These are phyloP conservation scores for Betula pendula DNA, from an alignment of 306 rosid species.

Conservation along the genomic window DNA sequence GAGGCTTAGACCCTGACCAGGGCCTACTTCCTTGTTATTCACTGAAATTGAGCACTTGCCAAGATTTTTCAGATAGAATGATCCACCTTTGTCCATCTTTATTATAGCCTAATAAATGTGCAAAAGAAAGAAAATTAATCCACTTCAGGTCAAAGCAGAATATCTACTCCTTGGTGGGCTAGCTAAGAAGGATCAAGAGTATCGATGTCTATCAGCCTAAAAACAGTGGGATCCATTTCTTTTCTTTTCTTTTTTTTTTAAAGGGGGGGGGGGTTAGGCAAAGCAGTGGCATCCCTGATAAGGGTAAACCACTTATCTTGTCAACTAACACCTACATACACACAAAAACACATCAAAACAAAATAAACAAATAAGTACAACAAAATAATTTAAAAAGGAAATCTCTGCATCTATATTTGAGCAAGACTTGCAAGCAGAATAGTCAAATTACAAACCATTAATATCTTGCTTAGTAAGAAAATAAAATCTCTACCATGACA, in stretches of 20 bases:
- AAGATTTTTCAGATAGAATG: conserved; percentile 72
- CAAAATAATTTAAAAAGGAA: not conserved
- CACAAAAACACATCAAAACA: not conserved
- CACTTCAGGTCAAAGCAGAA: not conserved
- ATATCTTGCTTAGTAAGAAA: not conserved
- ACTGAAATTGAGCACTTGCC: conserved; percentile 69
- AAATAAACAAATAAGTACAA: not conserved
- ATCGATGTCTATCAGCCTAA: not conserved
- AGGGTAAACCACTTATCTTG: not conserved
- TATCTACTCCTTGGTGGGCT: not conserved
- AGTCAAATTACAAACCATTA: not conserved
- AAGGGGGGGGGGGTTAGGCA: not conserved
- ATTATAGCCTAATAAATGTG: conserved; percentile 64
- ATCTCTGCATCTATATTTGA: not conserved
- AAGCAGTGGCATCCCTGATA: not conserved
- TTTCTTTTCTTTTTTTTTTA: too few species aligned
- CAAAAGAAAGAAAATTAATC: not conserved
- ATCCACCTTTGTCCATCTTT: conserved; percentile 72
- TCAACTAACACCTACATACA: not conserved
- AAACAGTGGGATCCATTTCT: not conserved
- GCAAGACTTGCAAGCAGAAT: not conserved
- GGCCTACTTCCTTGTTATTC: conserved; percentile 68
- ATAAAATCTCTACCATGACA: not conserved
- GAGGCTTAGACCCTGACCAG: conserved; percentile 65
- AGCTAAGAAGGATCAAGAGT: not conserved